Conservation (phyloP, 371 early-diverging fungal genomes). For the Nematocida homosporus region DNA sequence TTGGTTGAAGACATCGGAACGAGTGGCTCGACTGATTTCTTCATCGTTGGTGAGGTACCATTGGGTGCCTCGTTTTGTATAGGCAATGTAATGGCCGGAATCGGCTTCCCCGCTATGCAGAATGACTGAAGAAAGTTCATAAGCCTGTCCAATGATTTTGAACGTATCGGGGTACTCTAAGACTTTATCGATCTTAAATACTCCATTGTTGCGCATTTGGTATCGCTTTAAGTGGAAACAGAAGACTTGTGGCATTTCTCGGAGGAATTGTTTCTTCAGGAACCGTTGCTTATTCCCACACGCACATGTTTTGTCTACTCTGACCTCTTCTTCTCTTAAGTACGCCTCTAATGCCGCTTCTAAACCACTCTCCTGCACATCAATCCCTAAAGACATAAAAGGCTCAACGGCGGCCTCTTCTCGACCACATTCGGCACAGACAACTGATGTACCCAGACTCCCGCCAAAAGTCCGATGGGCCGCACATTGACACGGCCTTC, state of each 20-base stretch:
- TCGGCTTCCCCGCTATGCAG: conserved; percentile 54
- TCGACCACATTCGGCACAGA: background rate
- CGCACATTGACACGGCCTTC: conserved; percentile 1
- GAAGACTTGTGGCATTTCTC: conserved; percentile 37
- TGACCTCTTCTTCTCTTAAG: conserved; percentile 3
- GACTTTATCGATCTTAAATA: conserved; percentile 44
- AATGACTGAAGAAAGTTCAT: conserved; percentile 39
- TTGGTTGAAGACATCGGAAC: conserved; percentile 28
- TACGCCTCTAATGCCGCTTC: conserved; percentile 8
- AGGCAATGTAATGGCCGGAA: conserved; percentile 59
- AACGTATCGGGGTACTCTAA: conserved; percentile 34
- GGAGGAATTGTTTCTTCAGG: conserved; percentile 29
- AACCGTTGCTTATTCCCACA: conserved; percentile 20
- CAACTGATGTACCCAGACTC: background rate
- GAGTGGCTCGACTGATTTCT: conserved; percentile 27
- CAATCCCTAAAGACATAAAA: conserved; percentile 37
- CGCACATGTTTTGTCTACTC: conserved; percentile 13
- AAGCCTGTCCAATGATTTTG: background rate
- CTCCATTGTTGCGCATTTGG: conserved; percentile 23
- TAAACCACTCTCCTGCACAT: conserved; percentile 8
- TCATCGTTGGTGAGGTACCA: conserved; percentile 60
- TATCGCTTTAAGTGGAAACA: conserved; percentile 57
- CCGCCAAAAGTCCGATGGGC: conserved; percentile 42
- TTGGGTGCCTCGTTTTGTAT: conserved; percentile 29
- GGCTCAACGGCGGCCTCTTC: conserved; percentile 12